Evolutionary conservation across 2,329 filamentous ascomycete genomes (phyloP), one percentile per base, ranked within the genome.

Genomic region (Paecilomyces variotii): DNA sequence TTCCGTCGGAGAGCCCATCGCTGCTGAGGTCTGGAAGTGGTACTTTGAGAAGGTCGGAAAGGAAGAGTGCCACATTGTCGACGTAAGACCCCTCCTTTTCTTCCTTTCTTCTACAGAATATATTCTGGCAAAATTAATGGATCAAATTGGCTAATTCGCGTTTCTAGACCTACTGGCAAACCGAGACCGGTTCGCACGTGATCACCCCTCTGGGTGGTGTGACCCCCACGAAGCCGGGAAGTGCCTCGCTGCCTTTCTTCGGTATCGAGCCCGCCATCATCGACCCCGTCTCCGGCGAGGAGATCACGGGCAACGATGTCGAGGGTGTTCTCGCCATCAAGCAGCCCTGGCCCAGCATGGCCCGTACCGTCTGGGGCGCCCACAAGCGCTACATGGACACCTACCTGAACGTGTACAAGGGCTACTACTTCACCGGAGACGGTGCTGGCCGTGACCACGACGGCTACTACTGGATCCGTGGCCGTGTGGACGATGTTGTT

Each of bases 371-470:
- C 63, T 99, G 91, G 87, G 93, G 93, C 66, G 91, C 92, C 45
- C 94, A 99, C 82, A 94, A 95, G 84, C 87, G 94, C 71, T 99
- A 97, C 76, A 93, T 97, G 91, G 93, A 99, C 68, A 97, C 94
- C 10, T 99, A 99, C 76, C 78, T 99, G 68, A 96, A 95, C 69
- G 92, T 97, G 9, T 99, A 99, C 83, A 91, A 91, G 79, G 94
- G 93, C 61, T 97, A 95, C 81, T 99, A 99, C 78, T 80, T 80
- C 70, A 80, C 77, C 55, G 79, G 78, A 60, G 94, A 99, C 72
- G 94, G 94, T 72, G 94, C 94, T 58, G 94, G 90, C 60, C 90
- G 94, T 72, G 94, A 99, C 74, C 89, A 96, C 77, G 94, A 99
- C 70, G 94, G 94, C 59, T 99, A 97, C 82, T 99, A 97, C 85